These are phyloP conservation scores for Paracoccidioides lutzii DNA, from an alignment of 2,329 filamentous ascomycete genomes.

Conservation along the genomic window DNA sequence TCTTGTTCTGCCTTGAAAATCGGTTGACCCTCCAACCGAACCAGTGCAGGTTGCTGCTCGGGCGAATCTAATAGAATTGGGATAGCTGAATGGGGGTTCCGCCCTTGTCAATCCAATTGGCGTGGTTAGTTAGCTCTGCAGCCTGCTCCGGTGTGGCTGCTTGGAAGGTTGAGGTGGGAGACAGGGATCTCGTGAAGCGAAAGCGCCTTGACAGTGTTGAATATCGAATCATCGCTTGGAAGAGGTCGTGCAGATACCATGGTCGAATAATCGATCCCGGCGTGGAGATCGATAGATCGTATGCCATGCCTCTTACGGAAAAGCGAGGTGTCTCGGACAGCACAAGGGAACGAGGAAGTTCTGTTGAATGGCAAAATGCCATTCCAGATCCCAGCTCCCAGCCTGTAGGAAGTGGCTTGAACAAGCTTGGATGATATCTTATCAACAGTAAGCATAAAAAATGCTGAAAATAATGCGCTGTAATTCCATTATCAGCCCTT, in stretches of 20 bases:
- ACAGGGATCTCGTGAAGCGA: background rate
- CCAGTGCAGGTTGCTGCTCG: background rate
- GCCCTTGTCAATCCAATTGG: background rate
- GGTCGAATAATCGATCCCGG: background rate
- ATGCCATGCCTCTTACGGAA: conserved; percentile 1
- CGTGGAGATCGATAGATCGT: conserved; percentile 3
- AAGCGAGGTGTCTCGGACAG: background rate
- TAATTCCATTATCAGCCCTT: background rate
- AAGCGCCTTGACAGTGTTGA: background rate
- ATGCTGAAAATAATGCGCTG: no score
- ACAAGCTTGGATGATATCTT: background rate
- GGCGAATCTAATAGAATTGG: conserved; percentile 1
- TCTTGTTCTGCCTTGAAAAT: background rate
- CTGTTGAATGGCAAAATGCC: background rate
- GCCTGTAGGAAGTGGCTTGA: background rate
- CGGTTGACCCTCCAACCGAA: background rate
- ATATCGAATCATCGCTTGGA: background rate
- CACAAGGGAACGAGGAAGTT: background rate
- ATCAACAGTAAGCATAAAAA: background rate
- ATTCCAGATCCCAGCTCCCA: background rate
- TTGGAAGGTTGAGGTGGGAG: background rate
- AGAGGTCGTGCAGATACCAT: background rate
- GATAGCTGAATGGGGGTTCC: conserved; percentile 1
- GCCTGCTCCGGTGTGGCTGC: background rate
- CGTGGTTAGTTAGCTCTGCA: no score